Percentiles rank a stretch among this genome's conserved stretches.
phyloP scores from a whole-genome alignment of 2,329 filamentous ascomycete species.

The Pleurostoma richardsiae region DNA sequence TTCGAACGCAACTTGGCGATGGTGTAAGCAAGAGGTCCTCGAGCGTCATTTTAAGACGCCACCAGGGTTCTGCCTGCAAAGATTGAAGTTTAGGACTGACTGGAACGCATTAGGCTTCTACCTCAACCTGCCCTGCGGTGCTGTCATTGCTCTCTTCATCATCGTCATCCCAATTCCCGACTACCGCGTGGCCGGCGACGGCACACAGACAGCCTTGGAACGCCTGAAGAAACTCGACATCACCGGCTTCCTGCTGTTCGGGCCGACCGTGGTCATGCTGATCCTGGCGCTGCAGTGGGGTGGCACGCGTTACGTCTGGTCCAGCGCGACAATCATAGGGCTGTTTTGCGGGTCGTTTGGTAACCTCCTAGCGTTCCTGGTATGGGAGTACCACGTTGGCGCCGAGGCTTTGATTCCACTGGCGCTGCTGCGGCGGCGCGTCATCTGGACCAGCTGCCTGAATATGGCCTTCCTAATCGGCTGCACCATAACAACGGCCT shows the following conservation, averaged over 20 bases:
- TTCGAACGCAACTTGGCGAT: slow-evolving; percentile 24
- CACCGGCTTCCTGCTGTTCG: slow-evolving; percentile 40
- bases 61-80: too few species aligned
- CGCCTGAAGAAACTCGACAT: slow-evolving; percentile 38
- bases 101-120: slow-evolving; percentile 13
- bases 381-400: neutral
- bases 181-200: neutral
- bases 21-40: slow-evolving; percentile 16
- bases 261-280: slow-evolving; percentile 27
- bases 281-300: slow-evolving; percentile 1
- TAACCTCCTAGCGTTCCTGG: neutral
- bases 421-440: neutral
- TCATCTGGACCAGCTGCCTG: slow-evolving; percentile 1
- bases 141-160: slow-evolving; percentile 1
- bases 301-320: slow-evolving; percentile 14
- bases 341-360: slow-evolving; percentile 14
- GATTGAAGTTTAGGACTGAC: neutral
- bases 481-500: neutral
- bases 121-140: neutral
- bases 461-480: slow-evolving; percentile 1
- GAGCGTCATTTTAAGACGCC: neutral
- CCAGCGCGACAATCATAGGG: neutral
- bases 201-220: neutral
- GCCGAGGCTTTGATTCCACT: neutral
- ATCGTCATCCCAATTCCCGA: slow-evolving; percentile 4